phyloP scores from a whole-genome alignment of 805 yeast species.

The Starmerella vitae region DNA sequence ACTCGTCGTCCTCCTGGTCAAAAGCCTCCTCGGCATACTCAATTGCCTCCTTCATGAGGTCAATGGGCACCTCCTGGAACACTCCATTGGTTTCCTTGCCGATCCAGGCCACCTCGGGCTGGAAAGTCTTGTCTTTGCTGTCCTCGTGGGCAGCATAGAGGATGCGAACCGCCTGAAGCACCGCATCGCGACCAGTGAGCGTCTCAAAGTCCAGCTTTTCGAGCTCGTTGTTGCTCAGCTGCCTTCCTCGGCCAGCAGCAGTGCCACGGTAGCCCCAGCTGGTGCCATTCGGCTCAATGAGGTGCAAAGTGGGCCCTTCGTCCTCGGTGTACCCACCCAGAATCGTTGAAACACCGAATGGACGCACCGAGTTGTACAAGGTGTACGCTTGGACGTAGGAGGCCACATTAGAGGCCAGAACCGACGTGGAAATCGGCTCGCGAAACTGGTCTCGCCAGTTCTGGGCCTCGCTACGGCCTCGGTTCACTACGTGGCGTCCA shows the following conservation, averaged over 20 bases:
- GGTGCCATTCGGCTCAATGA: constrained; percentile 95
- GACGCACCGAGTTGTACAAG: constrained; percentile 91
- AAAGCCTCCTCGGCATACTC: constrained; percentile 71
- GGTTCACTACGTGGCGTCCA: constrained; percentile 81
- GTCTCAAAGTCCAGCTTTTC: constrained; percentile 71
- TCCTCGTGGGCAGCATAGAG: constrained; percentile 93
- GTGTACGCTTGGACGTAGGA: constrained; percentile 91
- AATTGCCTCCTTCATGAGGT: constrained; percentile 67
- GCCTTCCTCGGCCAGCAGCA: constrained; percentile 97
- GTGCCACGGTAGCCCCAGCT: constrained; percentile 97
- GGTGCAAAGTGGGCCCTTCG: constrained; percentile 81
- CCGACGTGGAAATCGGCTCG: constrained; percentile 62
- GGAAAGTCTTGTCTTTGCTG: constrained; percentile 93
- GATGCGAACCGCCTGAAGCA: constrained; percentile 86
- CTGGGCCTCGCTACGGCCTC: constrained; percentile 85
- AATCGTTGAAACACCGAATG: constrained; percentile 87
- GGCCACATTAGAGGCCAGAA: constrained; percentile 76
- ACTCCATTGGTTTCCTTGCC: constrained; percentile 59
- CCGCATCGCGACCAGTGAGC: constrained; percentile 65
- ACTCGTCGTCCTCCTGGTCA: constrained; percentile 32
- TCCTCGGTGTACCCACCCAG: constrained; percentile 79
- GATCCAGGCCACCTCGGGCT: constrained; percentile 86
- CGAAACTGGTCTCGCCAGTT: constrained; percentile 66
- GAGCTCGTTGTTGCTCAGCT: constrained; percentile 90
- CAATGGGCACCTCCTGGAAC: constrained; percentile 72